phyloP scores from a whole-genome alignment of 2,329 filamentous ascomycete genomes.

The Cladosporium sp. region DNA sequence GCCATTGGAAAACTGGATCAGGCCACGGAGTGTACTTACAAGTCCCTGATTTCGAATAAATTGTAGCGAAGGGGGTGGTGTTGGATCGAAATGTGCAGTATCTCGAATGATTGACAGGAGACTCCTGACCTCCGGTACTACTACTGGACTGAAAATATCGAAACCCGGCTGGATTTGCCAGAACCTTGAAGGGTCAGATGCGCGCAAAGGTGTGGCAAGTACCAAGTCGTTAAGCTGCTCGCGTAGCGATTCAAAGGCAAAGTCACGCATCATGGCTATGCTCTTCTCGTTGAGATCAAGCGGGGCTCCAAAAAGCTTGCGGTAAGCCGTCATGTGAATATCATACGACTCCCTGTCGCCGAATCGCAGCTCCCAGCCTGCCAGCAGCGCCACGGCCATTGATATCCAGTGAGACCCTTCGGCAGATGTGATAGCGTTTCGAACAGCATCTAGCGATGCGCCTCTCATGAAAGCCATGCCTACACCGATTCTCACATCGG shows the following conservation, averaged over 20 bases:
- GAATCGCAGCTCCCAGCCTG: conserved; percentile 32
- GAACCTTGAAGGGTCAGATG: background rate
- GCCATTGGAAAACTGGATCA: background rate
- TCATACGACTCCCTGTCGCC: conserved; percentile 28
- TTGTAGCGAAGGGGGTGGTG: conserved; percentile 1
- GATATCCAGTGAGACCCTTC: conserved; percentile 26
- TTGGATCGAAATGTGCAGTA: conserved; percentile 14
- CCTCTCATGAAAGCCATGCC: conserved; percentile 28
- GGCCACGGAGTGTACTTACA: background rate
- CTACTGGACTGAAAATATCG: conserved; percentile 19
- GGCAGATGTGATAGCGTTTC: conserved; percentile 22
- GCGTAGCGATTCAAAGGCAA: conserved; percentile 28
- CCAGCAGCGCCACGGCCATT: conserved; percentile 29
- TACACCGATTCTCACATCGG: conserved; percentile 25
- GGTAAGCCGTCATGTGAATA: conserved; percentile 27
- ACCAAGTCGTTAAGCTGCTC: conserved; percentile 24
- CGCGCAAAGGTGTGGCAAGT: conserved; percentile 7
- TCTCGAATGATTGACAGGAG: conserved; percentile 23
- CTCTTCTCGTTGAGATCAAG: conserved; percentile 25
- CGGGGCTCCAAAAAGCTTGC: conserved; percentile 6
- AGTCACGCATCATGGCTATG: conserved; percentile 27
- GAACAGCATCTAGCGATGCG: conserved; percentile 28
- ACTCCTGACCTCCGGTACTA: conserved; percentile 26
- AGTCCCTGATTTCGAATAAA: conserved; percentile 24
- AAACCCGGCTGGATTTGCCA: conserved; percentile 25